Conservation (phyloP, 257 asterid species). For the Linderniella brevidens region DNA sequence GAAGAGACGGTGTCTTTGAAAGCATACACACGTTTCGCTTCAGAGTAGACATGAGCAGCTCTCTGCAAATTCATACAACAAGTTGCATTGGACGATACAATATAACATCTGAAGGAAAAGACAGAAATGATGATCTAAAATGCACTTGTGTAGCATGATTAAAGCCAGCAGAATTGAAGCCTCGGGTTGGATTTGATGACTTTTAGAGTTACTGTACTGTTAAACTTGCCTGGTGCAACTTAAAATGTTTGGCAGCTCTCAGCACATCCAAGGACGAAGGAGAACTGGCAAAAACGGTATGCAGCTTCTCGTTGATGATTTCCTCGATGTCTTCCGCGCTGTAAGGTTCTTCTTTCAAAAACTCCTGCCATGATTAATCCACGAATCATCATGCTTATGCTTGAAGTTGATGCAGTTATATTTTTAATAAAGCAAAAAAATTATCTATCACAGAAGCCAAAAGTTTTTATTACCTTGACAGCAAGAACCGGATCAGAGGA, state of each 20-base stretch:
- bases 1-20: conserved; percentile 75
- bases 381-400: too few relatives aligned
- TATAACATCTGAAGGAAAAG: too few relatives aligned
- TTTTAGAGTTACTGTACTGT: too few relatives aligned
- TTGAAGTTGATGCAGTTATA: too few relatives aligned
- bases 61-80: conserved; percentile 26
- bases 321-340: conserved; percentile 57
- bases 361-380: conserved; percentile 29
- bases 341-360: conserved; percentile 64
- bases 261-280: conserved; percentile 80
- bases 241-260: conserved; percentile 61
- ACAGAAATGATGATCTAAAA: too few relatives aligned
- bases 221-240: conserved; percentile 91
- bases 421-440: too few relatives aligned
- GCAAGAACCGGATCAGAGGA: conserved; percentile 81
- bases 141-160: too few relatives aligned
- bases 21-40: conserved; percentile 80
- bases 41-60: conserved; percentile 88
- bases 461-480: conserved; percentile 36
- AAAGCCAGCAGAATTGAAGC: too few relatives aligned
- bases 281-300: conserved; percentile 46
- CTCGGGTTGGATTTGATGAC: too few relatives aligned
- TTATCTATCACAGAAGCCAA: neutral
- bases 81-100: too few relatives aligned
- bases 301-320: conserved; percentile 37